Conservation (phyloP, 2,329 filamentous ascomycete genomes). For the Phaeosphaeria sp. region DNA sequence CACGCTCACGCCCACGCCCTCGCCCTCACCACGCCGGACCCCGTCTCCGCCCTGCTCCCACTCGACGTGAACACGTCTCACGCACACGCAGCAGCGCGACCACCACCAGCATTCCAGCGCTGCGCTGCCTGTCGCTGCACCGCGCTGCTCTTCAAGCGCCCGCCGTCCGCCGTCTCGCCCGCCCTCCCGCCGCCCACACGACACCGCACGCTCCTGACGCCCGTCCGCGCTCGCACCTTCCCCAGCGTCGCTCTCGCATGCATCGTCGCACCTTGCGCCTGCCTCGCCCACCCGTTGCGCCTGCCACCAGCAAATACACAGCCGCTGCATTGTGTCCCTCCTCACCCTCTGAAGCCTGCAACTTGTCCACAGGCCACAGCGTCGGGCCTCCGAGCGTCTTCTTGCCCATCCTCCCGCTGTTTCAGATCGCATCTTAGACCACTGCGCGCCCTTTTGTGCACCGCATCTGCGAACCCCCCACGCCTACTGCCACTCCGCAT, state of each 20-base stretch:
- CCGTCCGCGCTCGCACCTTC: slow-evolving; percentile 10
- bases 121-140: background rate
- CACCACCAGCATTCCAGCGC: background rate
- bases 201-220: slow-evolving; percentile 9
- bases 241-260: slow-evolving; percentile 11
- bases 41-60: background rate
- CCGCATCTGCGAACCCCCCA: slow-evolving; percentile 21
- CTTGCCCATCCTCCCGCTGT: slow-evolving; percentile 36
- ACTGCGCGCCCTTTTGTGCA: slow-evolving; percentile 24
- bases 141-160: background rate
- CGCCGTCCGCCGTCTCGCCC: background rate
- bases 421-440: slow-evolving; percentile 41
- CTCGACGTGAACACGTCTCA: too few relatives aligned
- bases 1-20: too few relatives aligned
- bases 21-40: background rate
- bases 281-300: background rate
- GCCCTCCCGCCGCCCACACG: background rate
- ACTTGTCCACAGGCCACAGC: slow-evolving; percentile 11
- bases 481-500: too few relatives aligned
- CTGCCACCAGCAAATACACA: slow-evolving; percentile 1
- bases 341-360: slow-evolving; percentile 8
- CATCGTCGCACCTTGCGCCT: slow-evolving; percentile 6
- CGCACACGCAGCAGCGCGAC: background rate
- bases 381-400: slow-evolving; percentile 16
- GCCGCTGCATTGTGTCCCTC: too few relatives aligned